Conservation (phyloP, 768 basidiomycete genomes). For the Rhizopogon sp. region DNA sequence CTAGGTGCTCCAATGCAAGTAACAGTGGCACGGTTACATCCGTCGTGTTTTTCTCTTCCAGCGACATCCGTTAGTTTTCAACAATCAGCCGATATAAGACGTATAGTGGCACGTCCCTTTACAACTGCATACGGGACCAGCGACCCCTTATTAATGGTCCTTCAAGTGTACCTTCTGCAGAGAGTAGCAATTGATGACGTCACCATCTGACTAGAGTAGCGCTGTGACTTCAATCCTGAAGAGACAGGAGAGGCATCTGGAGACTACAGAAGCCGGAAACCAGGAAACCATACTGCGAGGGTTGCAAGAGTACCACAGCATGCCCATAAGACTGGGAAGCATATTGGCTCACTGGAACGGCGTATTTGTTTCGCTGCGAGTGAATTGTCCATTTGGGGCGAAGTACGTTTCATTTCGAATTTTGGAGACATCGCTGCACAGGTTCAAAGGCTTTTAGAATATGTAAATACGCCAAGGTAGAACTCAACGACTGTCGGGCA, state of each 20-base stretch:
- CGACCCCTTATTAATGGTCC: too few species aligned
- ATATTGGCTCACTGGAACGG: not conserved
- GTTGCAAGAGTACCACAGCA: not conserved
- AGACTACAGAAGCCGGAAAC: too few species aligned
- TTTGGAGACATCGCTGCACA: not conserved
- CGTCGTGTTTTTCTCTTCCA: not conserved
- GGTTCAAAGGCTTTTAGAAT: too few species aligned
- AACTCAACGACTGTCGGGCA: too few species aligned
- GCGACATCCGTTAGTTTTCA: not conserved
- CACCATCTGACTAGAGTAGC: not conserved
- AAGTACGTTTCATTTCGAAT: not conserved
- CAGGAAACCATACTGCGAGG: not conserved
- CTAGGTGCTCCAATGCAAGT: too few species aligned
- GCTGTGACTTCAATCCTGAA: not conserved
- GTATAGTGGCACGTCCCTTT: too few species aligned
- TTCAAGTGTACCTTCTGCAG: too few species aligned
- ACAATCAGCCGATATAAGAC: not conserved
- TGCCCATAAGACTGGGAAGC: not conserved
- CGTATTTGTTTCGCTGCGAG: not conserved
- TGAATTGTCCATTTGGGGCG: not conserved
- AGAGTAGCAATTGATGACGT: not conserved
- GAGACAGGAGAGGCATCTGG: not conserved
- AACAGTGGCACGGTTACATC: too few species aligned
- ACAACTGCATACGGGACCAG: too few species aligned
- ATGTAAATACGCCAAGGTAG: too few species aligned